These are phyloP conservation scores for Syncephalastrum racemosum DNA, from an alignment of 371 early-diverging fungal species.

Conservation along the genomic window DNA sequence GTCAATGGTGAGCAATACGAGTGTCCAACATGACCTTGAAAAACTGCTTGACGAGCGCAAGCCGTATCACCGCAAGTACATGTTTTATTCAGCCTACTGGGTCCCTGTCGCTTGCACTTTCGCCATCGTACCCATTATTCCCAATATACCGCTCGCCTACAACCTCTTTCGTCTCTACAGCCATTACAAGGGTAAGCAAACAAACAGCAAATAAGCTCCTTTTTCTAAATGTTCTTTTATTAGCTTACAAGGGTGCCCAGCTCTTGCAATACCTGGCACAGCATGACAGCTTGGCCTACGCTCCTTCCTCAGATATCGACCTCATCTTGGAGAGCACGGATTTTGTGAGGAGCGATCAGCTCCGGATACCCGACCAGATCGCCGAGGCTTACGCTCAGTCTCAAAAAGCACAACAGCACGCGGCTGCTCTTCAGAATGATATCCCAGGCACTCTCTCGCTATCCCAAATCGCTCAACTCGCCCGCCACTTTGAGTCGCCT, in stretches of 20 bases:
- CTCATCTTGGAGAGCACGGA: conserved; percentile 13
- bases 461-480: conserved; percentile 24
- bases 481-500: conserved; percentile 26
- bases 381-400: conserved; percentile 15
- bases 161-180: conserved; percentile 81
- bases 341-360: conserved; percentile 24
- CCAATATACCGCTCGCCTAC: conserved; percentile 83
- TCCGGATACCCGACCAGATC: conserved; percentile 35
- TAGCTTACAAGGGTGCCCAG: conserved; percentile 67
- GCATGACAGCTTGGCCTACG: conserved; percentile 23
- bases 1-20: conserved; percentile 27
- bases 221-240: neutral
- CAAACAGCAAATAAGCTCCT: neutral
- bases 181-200: conserved; percentile 66
- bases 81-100: conserved; percentile 68
- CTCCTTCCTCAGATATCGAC: conserved; percentile 33
- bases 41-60: conserved; percentile 46
- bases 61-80: conserved; percentile 73
- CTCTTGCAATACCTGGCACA: conserved; percentile 33
- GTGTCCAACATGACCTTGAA: conserved; percentile 49
- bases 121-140: conserved; percentile 74
- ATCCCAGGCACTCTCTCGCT: conserved; percentile 31
- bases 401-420: conserved; percentile 21
- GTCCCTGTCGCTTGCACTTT: conserved; percentile 73
- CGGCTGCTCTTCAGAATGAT: conserved; percentile 20